Evolutionary conservation across 176 grass and related monocot genomes (phyloP).

Genomic region (Tillandsia leiboldiana): DNA sequence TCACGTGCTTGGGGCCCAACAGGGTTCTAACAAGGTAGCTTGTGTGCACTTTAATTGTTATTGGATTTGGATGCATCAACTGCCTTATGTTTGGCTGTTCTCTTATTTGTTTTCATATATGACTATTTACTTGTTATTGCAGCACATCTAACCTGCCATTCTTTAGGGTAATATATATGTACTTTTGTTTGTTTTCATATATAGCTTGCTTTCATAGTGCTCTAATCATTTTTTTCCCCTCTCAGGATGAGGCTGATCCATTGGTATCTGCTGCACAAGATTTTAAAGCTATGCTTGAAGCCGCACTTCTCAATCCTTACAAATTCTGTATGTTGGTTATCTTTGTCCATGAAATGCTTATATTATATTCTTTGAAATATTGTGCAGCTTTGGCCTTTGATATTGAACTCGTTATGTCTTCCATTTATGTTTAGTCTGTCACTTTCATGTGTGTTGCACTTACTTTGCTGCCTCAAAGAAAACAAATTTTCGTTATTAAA

Average conservation of each 20-base stretch:
- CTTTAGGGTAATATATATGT: not conserved
- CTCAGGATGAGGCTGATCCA: slow-evolving; percentile 34
- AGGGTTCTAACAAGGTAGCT: slow-evolving; percentile 35
- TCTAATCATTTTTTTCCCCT: slow-evolving; percentile 10
- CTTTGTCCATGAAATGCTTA: slow-evolving; percentile 1
- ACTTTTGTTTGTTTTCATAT: not conserved
- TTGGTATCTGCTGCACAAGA: slow-evolving; percentile 49
- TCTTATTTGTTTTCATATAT: not conserved
- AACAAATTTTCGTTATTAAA: not conserved
- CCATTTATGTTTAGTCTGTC: not conserved
- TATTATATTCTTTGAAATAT: not conserved
- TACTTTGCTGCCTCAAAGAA: not conserved
- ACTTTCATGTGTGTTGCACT: not conserved
- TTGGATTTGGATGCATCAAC: slow-evolving; percentile 1
- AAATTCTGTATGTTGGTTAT: slow-evolving; percentile 50
- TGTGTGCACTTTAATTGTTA: not conserved
- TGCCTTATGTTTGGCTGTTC: slow-evolving; percentile 2
- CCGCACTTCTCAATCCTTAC: slow-evolving; percentile 68
- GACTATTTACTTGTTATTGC: too few species aligned
- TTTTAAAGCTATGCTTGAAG: slow-evolving; percentile 79
- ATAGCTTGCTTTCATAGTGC: not conserved
- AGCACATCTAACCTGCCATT: not conserved
- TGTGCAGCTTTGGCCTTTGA: not conserved
- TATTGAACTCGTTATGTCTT: too few species aligned
- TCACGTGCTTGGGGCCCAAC: slow-evolving; percentile 16